These are phyloP conservation scores for Chalaropsis ovoidea DNA, from an alignment of 2,329 filamentous ascomycete species.

Conservation along the genomic window DNA sequence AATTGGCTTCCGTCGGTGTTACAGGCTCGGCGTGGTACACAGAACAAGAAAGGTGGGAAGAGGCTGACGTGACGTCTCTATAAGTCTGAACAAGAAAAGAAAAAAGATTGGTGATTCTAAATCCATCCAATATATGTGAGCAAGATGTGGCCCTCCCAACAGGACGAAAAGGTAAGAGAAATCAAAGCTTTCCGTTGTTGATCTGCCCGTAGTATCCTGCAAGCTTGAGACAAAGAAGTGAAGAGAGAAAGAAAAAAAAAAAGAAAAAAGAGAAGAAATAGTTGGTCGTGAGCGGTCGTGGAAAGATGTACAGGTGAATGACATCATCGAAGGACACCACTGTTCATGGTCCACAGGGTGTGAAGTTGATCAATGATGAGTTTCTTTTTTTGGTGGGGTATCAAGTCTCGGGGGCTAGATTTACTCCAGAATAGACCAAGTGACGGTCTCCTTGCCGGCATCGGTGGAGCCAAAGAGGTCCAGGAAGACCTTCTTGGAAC, in stretches of 20 bases:
- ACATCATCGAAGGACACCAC: conserved; percentile 2
- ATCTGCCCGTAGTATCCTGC: background rate
- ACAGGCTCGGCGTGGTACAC: background rate
- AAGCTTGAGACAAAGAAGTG: conserved; percentile 2
- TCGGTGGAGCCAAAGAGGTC: conserved; percentile 41
- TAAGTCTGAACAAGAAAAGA: conserved; percentile 11
- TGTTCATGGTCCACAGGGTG: background rate
- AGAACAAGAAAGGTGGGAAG: background rate
- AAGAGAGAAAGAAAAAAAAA: conserved; percentile 12
- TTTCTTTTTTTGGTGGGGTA: conserved; percentile 7
- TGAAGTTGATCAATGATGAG: background rate
- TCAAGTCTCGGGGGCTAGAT: background rate
- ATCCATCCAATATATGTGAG: background rate
- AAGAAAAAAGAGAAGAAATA: conserved; percentile 4
- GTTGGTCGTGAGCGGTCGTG: conserved; percentile 17
- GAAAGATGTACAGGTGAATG: conserved; percentile 14
- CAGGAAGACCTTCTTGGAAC: conserved; percentile 47
- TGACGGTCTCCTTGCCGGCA: conserved; percentile 36
- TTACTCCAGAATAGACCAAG: conserved; percentile 41
- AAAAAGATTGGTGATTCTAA: conserved; percentile 12
- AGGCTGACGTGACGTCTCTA: conserved; percentile 7
- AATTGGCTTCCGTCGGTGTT: background rate
- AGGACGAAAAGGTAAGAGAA: background rate
- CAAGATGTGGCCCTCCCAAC: background rate
- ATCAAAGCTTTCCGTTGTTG: background rate